These are phyloP conservation scores for Ciborinia camelliae DNA, from an alignment of 2,329 filamentous ascomycete genomes.

Conservation along the genomic window DNA sequence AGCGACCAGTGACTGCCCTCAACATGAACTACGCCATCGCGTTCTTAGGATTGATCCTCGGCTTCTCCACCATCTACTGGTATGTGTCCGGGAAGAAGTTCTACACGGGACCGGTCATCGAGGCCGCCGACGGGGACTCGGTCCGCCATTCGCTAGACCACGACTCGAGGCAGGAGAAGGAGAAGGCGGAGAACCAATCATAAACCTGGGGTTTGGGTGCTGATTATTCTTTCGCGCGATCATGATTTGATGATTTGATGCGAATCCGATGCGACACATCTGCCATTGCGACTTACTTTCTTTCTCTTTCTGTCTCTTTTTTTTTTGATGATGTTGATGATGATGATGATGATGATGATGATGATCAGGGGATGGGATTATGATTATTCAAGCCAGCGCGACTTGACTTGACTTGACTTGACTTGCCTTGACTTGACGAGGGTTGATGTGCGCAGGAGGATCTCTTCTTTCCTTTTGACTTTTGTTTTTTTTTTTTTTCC, in stretches of 20 bases:
- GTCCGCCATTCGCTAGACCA: constrained; percentile 8
- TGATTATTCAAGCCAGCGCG: not conserved
- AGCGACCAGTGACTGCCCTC: constrained; percentile 43
- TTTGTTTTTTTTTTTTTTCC: not conserved
- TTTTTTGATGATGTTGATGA: not conserved
- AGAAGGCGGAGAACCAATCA: constrained; percentile 14
- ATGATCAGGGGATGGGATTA: not conserved
- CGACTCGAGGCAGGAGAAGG: constrained; percentile 18
- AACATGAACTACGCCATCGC: constrained; percentile 56
- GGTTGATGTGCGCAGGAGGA: constrained; percentile 9
- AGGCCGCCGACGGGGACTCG: constrained; percentile 27
- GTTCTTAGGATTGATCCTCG: constrained; percentile 46
- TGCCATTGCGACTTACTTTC: constrained; percentile 12
- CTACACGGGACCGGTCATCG: constrained; percentile 47
- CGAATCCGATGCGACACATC: constrained; percentile 9
- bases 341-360: too few species aligned
- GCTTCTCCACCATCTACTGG: constrained; percentile 47
- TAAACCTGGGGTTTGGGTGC: constrained; percentile 18
- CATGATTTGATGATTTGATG: constrained; percentile 18
- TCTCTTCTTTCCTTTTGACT: too few species aligned
- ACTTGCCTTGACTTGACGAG: too few species aligned
- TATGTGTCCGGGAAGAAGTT: constrained; percentile 44
- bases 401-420: too few species aligned
- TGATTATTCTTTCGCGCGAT: constrained; percentile 9
- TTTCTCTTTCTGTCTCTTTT: too few species aligned